phyloP scores from a whole-genome alignment of 805 yeast species.

The Suhomyces kilbournensis region DNA sequence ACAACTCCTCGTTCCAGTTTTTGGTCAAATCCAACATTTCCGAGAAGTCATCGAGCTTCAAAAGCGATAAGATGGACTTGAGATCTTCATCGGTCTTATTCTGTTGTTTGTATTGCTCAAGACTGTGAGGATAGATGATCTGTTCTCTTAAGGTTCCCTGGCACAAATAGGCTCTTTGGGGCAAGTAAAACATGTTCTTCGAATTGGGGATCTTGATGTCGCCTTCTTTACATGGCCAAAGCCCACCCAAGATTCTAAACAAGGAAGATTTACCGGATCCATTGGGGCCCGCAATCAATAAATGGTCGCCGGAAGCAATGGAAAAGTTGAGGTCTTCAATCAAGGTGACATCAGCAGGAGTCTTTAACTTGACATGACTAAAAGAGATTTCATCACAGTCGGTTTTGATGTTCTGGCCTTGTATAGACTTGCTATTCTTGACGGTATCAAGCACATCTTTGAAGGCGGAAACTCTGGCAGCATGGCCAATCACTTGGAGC shows the following conservation, averaged over 20 bases:
- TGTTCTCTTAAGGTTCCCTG: conserved; percentile 82
- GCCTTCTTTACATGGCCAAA: conserved; percentile 78
- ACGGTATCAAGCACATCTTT: conserved; percentile 56
- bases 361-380: conserved; percentile 71
- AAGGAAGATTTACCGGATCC: conserved; percentile 95
- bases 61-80: conserved; percentile 49
- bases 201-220: conserved; percentile 60
- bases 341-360: conserved; percentile 78
- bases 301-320: conserved; percentile 76
- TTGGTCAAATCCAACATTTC: conserved; percentile 47
- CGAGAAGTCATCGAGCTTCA: conserved; percentile 57
- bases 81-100: conserved; percentile 49
- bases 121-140: conserved; percentile 80
- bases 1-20: conserved; percentile 87
- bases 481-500: conserved; percentile 80
- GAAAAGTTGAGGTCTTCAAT: conserved; percentile 66
- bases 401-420: conserved; percentile 22
- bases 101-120: conserved; percentile 49
- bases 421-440: conserved; percentile 9
- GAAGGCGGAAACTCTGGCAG: conserved; percentile 69
- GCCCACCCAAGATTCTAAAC: conserved; percentile 85
- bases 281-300: conserved; percentile 90
- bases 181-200: conserved; percentile 77
- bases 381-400: conserved; percentile 61
- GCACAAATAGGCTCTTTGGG: conserved; percentile 87